phyloP scores from a whole-genome alignment of 2,329 filamentous ascomycete genomes.

The Talaromyces sp. region DNA sequence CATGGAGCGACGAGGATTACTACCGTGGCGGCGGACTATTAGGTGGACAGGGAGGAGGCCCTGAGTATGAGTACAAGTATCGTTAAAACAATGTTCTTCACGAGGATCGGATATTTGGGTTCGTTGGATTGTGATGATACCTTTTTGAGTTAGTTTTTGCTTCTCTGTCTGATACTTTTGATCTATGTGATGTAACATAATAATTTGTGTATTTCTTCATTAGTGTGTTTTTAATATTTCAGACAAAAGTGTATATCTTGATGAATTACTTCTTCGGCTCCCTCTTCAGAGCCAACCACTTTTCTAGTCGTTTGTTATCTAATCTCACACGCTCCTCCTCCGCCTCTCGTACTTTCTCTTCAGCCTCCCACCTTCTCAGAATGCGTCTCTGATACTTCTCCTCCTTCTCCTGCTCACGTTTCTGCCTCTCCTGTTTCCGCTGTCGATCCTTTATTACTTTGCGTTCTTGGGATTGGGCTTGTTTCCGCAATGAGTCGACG shows the following conservation, averaged over 20 bases:
- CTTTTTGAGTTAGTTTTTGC: neutral
- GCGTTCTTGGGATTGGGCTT: conserved; percentile 40
- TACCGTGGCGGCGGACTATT: conserved; percentile 31
- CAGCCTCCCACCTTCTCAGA: conserved; percentile 30
- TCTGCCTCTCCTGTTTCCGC: conserved; percentile 28
- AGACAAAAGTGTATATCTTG: neutral
- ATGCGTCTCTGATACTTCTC: conserved; percentile 30
- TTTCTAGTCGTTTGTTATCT: conserved; percentile 26
- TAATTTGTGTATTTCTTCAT: neutral
- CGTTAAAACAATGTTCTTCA: neutral
- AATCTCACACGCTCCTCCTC: conserved; percentile 31
- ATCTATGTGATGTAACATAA: conserved; percentile 2
- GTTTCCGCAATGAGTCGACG: conserved; percentile 40
- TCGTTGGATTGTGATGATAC: conserved; percentile 10
- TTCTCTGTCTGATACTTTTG: neutral
- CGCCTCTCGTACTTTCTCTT: conserved; percentile 40
- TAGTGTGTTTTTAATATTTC: neutral
- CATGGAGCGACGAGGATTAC: conserved; percentile 38
- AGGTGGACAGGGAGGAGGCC: conserved; percentile 28
- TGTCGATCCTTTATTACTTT: conserved; percentile 36
- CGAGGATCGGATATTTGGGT: neutral
- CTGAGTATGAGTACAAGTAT: conserved; percentile 22
- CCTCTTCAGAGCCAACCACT: conserved; percentile 6
- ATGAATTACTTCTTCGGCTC: neutral
- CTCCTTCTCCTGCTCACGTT: conserved; percentile 28